Base-by-base conservation (phyloP, 495 filamentous ascomycete genomes). In the Xylaria bambusicola region DNA sequence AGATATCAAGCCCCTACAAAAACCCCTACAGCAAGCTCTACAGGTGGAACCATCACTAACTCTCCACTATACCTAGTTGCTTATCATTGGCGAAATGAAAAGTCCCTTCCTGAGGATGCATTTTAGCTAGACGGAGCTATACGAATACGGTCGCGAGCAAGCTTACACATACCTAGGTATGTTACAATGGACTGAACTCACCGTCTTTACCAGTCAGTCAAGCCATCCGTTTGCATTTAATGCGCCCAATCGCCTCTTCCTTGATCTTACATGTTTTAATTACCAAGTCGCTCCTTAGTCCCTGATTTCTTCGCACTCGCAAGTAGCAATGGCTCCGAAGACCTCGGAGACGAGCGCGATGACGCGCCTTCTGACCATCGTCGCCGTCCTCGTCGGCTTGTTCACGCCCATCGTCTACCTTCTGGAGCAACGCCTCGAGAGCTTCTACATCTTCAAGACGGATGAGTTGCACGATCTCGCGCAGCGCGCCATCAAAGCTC, bases 401-500 rank as follows among this genome's bases (percentile, higher is more conserved):
- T 72, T 90, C 50, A 71, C 84, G 1, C 79, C 84, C 40, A 58
- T 89, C 38, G 80, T 82, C 71, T 84, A 80, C 77, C 77, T 80
- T 63, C 66, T 92, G 55, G 86, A 92, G 67, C 77, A 84, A 51
- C 83, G 86, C 66, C 80, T 93, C 24, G 82, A 89, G 50, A 80
- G 74, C 52, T 89, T 91, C 80, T 93, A 90, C 80, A 83, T 93
- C 73, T 92, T 95, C 73, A 70, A 84, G 33, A 80, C 81, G 2
- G 76, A 75, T 36, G 80, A 92, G 52, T 79, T 95, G 62, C 82
- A 89, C 63, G 84, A 87, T 45, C 77, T 93, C 13, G 81, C 86
- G 17, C 71, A 83, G 71, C 79, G 82, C 58, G 84, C 83, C 23
- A 85, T 95, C 62, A 74, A 65, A n/a, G 72, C 77, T 13, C 82